These are phyloP conservation scores for Phytophthora megakarya DNA, from an alignment of 352 stramenopile species.

Conservation along the genomic window DNA sequence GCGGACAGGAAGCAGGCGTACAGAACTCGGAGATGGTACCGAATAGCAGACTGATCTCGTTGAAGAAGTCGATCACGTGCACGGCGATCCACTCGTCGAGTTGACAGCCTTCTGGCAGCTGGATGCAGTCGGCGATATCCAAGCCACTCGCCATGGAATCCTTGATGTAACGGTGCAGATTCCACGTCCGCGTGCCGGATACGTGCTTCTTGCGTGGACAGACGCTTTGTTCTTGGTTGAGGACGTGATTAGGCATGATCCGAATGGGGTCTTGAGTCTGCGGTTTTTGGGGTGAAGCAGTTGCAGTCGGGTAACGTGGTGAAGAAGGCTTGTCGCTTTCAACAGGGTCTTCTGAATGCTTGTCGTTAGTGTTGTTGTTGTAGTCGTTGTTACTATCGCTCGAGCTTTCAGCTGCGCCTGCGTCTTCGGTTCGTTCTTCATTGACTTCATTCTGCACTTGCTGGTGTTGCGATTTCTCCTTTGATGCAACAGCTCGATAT, in stretches of 20 bases:
- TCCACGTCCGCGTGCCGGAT: constrained; percentile 64
- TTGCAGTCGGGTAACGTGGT: constrained; percentile 20
- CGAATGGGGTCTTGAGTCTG: constrained; percentile 21
- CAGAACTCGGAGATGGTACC: constrained; percentile 89
- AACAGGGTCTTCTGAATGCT: constrained; percentile 15
- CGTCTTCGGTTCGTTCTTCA: constrained; percentile 14
- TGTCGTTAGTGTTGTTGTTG: constrained; percentile 35
- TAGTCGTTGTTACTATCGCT: constrained; percentile 18
- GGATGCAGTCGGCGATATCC: constrained; percentile 66
- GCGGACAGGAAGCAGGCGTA: constrained; percentile 59
- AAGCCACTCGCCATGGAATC: constrained; percentile 61
- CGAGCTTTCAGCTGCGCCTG: constrained; percentile 12
- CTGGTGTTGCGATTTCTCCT: constrained; percentile 20
- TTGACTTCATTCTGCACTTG: neutral
- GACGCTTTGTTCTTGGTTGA: constrained; percentile 63
- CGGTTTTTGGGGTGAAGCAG: constrained; percentile 8
- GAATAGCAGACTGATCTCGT: constrained; percentile 92
- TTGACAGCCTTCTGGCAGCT: constrained; percentile 63
- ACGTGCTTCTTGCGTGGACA: constrained; percentile 60
- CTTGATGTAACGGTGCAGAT: constrained; percentile 76
- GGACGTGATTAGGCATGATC: constrained; percentile 52
- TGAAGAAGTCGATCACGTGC: constrained; percentile 93
- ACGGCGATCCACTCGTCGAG: constrained; percentile 76
- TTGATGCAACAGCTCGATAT: constrained; percentile 20
- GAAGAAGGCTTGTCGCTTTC: constrained; percentile 28